Evolutionary conservation across 1,139 yeast genomes (phyloP).

Genomic region (Pichia sp.): DNA sequence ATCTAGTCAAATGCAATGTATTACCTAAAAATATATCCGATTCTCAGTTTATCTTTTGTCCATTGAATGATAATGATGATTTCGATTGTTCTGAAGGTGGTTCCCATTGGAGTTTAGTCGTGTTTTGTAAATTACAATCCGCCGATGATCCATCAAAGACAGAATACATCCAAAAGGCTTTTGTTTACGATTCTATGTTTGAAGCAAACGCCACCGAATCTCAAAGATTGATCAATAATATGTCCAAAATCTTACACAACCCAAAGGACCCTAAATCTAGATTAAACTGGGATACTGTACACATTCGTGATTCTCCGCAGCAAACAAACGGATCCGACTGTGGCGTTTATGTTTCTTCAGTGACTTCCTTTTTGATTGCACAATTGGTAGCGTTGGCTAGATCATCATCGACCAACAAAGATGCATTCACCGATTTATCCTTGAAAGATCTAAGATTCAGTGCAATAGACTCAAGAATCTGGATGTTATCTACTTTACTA

Average conservation of each 20-base stretch:
- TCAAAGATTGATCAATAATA: slow-evolving; percentile 32
- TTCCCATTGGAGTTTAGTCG: slow-evolving; percentile 54
- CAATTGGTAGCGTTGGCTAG: slow-evolving; percentile 33
- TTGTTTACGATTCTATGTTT: slow-evolving; percentile 46
- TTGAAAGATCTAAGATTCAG: slow-evolving; percentile 36
- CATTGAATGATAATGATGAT: slow-evolving; percentile 53
- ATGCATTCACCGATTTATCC: slow-evolving; percentile 33
- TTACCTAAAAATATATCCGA: slow-evolving; percentile 39
- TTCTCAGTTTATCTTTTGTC: slow-evolving; percentile 46
- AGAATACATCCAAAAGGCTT: slow-evolving; percentile 31
- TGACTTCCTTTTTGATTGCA: slow-evolving; percentile 41
- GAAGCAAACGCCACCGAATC: slow-evolving; percentile 41
- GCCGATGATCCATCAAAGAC: slow-evolving; percentile 21
- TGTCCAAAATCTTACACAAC: slow-evolving; percentile 33
- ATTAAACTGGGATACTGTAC: slow-evolving; percentile 13
- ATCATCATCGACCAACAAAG: slow-evolving; percentile 14
- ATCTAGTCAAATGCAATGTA: slow-evolving; percentile 35
- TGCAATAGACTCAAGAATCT: slow-evolving; percentile 45
- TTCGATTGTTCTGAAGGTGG: slow-evolving; percentile 49
- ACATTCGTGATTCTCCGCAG: slow-evolving; percentile 53
- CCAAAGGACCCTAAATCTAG: slow-evolving; percentile 10
- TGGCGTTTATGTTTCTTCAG: slow-evolving; percentile 65
- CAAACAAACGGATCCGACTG: slow-evolving; percentile 77
- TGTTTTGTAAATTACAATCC: slow-evolving; percentile 35
- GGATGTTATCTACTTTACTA: slow-evolving; percentile 37